A percentile compares a stretch with the other conserved stretches of the same genome.
Conservation (phyloP, 129 eudicot species). For the Centrapalus pauciflorus region DNA sequence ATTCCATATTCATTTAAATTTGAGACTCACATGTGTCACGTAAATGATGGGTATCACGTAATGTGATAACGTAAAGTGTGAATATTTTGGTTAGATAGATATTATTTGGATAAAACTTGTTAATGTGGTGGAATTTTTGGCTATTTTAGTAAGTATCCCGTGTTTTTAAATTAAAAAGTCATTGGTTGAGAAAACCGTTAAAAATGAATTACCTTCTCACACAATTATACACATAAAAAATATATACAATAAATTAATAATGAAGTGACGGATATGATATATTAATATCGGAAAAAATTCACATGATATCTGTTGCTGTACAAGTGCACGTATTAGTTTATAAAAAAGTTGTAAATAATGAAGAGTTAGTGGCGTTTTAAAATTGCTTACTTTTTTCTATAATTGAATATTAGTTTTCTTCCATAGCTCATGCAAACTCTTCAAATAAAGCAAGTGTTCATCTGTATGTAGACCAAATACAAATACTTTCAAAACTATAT, state of each 20-base stretch:
- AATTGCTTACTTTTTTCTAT: neutral
- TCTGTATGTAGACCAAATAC: neutral
- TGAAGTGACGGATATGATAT: no score
- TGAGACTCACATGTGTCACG: no score
- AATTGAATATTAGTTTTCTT: neutral
- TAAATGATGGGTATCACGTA: no score
- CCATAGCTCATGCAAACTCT: slow-evolving; percentile 5
- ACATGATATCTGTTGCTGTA: neutral
- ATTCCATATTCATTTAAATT: no score
- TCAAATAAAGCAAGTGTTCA: slow-evolving; percentile 5
- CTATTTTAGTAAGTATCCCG: neutral
- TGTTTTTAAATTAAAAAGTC: neutral
- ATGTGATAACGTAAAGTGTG: no score
- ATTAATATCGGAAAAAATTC: no score
- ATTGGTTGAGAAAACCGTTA: no score
- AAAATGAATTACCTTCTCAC: no score
- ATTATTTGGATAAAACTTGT: no score
- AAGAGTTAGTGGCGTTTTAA: neutral
- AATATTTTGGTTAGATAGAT: no score
- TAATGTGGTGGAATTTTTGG: no score
- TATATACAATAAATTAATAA: neutral
- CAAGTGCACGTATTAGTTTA: neutral
- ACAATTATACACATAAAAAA: no score
- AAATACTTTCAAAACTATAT: neutral
- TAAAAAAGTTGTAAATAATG: neutral